Evolutionary conservation across 306 rosid genomes (phyloP), one percentile per base, ranked within the genome.

Genomic region (Cucurbita pepo): DNA sequence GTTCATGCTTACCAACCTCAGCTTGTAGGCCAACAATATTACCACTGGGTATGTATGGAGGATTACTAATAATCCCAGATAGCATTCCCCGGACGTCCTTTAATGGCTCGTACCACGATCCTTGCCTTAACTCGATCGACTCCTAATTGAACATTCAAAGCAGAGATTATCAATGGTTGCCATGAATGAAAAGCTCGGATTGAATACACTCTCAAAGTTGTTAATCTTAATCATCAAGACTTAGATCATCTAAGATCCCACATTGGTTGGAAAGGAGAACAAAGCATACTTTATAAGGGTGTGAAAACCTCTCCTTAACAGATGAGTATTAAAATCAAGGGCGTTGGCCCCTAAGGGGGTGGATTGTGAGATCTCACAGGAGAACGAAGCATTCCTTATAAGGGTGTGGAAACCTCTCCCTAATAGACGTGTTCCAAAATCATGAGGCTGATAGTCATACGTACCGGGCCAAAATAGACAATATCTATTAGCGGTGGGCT

Each of bases 21-120:
- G 95, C 97, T 76, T 94, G 97, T 55, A 94, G 82, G 47, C 87
- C 86, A n/a, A 88, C 51, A 41, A 90, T 86, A 30, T 87, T 76
- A 56, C 77, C 84, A 75, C 92, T 89, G 50, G 97, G 97, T 65
- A 94, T 89, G 76, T 94, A 94, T 0, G 97, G 98, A 51, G 95
- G 97, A 78, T 94, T 90, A 75, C 98, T 94, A 25, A 94, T 83
- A 61, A 90, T 78, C 58, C 96, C 96, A 1, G 89, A 78, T 79
- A 94, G 85, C 73, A 79, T 81, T 73, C 96, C 89, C 77, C 80
- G 84, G 81, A 87, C 71, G 52, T 80, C 90, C 75, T 85, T 82
- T 80, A 90, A 76, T 10, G 97, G 97, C 51, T 86, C 86, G 60
- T 89, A 91, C 98, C 97, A 94, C 5, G 97, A 89, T 72, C 96